phyloP scores from a whole-genome alignment of 192 early-diverging fungal species.

The Coemansia sp. region DNA sequence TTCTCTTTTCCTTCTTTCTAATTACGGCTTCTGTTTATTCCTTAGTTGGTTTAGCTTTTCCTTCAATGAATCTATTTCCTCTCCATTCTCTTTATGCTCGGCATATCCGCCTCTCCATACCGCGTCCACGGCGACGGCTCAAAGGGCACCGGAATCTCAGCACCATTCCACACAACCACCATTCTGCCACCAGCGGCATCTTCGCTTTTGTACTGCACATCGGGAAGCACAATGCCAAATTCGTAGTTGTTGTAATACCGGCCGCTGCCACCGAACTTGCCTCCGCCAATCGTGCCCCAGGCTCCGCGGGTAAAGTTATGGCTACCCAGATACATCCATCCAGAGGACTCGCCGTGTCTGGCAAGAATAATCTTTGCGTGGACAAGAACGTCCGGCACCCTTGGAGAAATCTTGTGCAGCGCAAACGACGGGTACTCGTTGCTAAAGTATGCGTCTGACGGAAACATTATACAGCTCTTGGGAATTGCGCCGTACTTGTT shows the following conservation, averaged over 20 bases:
- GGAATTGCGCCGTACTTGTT: constrained; percentile 19
- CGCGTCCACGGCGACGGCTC: constrained; percentile 25
- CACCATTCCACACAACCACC: constrained; percentile 27
- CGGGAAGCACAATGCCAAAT: constrained; percentile 37
- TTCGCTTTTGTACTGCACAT: neutral
- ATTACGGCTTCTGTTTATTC: no score
- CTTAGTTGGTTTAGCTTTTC: no score
- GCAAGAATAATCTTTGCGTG: constrained; percentile 40
- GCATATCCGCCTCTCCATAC: constrained; percentile 21
- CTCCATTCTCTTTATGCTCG: neutral
- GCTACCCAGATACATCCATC: constrained; percentile 48
- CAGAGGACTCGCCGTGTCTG: constrained; percentile 10
- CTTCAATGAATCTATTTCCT: no score
- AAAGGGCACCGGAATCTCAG: constrained; percentile 32
- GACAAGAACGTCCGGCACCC: constrained; percentile 1
- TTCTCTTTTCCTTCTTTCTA: no score
- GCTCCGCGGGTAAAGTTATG: constrained; percentile 48
- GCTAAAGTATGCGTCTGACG: constrained; percentile 6
- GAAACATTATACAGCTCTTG: constrained; percentile 18
- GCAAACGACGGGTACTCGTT: constrained; percentile 3
- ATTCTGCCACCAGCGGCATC: constrained; percentile 9
- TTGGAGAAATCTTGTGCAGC: constrained; percentile 24
- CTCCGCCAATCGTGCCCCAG: constrained; percentile 20
- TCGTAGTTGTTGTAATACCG: constrained; percentile 43
- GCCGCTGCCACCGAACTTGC: neutral